Percentiles rank a stretch among this genome's conserved stretches.
These are phyloP conservation scores for Mercurialis annua DNA, from an alignment of 345 rosid genomes.

Conservation along the genomic window DNA sequence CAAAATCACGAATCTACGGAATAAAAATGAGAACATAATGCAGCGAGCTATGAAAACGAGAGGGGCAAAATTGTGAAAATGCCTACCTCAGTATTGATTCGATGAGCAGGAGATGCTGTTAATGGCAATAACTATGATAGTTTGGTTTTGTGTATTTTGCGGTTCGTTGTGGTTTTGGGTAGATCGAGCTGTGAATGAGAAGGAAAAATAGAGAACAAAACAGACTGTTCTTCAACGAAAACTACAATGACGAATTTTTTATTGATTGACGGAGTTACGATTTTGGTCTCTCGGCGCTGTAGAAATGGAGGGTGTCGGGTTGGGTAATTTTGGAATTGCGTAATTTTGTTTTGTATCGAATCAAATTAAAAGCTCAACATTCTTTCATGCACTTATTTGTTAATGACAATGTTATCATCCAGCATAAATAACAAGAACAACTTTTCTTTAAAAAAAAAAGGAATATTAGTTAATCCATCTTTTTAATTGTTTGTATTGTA, in stretches of 20 bases:
- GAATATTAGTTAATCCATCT: no score
- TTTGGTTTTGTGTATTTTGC: neutral
- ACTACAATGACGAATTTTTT: conserved; percentile 21
- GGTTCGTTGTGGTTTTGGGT: conserved; percentile 10
- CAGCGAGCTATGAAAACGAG: conserved; percentile 7
- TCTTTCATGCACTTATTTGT: neutral
- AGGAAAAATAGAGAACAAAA: neutral
- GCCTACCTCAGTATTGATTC: conserved; percentile 14
- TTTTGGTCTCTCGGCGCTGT: conserved; percentile 12
- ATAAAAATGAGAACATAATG: conserved; percentile 8
- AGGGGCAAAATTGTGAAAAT: neutral
- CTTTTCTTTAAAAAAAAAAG: no score
- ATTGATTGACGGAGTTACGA: conserved; percentile 6
- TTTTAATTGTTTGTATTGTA: no score
- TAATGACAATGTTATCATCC: neutral
- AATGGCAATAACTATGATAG: neutral
- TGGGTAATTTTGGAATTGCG: conserved; percentile 5
- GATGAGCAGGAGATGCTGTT: neutral
- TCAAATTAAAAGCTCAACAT: conserved; percentile 1
- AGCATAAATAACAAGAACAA: no score
- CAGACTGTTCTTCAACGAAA: conserved; percentile 23
- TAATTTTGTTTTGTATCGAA: neutral
- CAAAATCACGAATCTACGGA: conserved; percentile 7
- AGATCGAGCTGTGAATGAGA: conserved; percentile 18
- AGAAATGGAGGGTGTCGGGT: neutral